phyloP scores from a whole-genome alignment of 2,329 filamentous ascomycete genomes.

The Cryoendolithus antarcticus region DNA sequence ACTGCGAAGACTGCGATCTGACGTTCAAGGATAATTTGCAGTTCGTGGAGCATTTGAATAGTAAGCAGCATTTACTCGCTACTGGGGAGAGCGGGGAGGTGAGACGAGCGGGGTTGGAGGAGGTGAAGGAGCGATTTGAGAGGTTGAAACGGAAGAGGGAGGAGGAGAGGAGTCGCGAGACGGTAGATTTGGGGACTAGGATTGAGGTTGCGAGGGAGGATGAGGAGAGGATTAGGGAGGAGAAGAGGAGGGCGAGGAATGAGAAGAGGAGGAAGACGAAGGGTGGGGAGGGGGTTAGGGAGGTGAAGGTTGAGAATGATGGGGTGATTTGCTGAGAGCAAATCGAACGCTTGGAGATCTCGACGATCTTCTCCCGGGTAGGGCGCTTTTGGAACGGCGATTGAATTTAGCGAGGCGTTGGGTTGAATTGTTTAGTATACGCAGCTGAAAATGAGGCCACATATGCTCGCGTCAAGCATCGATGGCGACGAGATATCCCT shows the following conservation, averaged over 20 bases:
- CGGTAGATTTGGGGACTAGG: constrained; percentile 45
- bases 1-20: constrained; percentile 83
- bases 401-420: constrained; percentile 8
- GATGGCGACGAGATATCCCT: too few species aligned
- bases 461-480: too few species aligned
- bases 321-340: constrained; percentile 22
- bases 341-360: too few species aligned
- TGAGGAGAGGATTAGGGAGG: constrained; percentile 46
- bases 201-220: constrained; percentile 56
- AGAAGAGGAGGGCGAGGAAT: constrained; percentile 49
- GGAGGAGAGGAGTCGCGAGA: constrained; percentile 52
- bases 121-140: constrained; percentile 66
- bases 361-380: too few species aligned
- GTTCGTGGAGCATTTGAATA: constrained; percentile 89
- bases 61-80: constrained; percentile 74
- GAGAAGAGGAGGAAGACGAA: constrained; percentile 52
- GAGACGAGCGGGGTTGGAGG: constrained; percentile 58
- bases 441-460: too few species aligned
- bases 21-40: constrained; percentile 97
- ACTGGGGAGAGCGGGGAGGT: constrained; percentile 87
- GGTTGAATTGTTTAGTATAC: not conserved
- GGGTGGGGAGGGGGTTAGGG: constrained; percentile 26
- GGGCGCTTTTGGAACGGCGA: not conserved
- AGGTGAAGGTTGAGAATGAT: constrained; percentile 39
- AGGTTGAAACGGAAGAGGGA: constrained; percentile 53